These are phyloP conservation scores for Saksenaea oblongispora DNA, from an alignment of 371 early-diverging fungal species.

Conservation along the genomic window DNA sequence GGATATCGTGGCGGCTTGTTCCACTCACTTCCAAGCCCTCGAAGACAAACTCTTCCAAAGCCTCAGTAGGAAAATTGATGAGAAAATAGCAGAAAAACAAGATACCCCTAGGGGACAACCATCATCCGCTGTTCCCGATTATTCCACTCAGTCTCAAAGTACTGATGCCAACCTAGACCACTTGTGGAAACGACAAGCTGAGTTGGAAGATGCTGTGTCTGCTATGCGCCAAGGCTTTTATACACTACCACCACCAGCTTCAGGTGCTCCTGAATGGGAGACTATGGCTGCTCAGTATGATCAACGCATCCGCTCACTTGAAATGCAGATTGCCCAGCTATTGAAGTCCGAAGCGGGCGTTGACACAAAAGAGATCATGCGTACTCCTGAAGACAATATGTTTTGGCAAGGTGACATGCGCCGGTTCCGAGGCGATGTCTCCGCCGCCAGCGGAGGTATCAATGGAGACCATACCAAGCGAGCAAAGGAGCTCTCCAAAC, in stretches of 20 bases:
- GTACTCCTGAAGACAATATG: conserved; percentile 21
- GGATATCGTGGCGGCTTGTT: neutral
- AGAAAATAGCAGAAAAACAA: neutral
- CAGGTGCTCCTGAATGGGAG: neutral
- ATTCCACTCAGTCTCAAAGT: neutral
- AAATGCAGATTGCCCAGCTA: neutral
- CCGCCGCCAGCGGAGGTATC: neutral
- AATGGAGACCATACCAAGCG: neutral
- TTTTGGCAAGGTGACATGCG: neutral
- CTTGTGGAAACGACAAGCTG: neutral
- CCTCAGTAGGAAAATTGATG: neutral
- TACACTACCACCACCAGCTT: neutral
- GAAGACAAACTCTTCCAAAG: neutral
- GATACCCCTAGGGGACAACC: neutral
- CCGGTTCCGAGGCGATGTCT: neutral
- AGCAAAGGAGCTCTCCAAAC: neutral
- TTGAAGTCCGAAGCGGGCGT: neutral
- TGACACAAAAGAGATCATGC: neutral
- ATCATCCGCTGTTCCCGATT: neutral
- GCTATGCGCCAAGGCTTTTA: neutral
- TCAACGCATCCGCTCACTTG: neutral
- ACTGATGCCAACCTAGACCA: neutral
- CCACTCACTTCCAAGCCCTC: neutral
- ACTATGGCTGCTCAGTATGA: neutral
- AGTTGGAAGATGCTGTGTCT: neutral